Evolutionary conservation across 2,329 filamentous ascomycete species (phyloP), one percentile per base, ranked within the genome.

Genomic region (Allantophomopsis lycopodina): DNA sequence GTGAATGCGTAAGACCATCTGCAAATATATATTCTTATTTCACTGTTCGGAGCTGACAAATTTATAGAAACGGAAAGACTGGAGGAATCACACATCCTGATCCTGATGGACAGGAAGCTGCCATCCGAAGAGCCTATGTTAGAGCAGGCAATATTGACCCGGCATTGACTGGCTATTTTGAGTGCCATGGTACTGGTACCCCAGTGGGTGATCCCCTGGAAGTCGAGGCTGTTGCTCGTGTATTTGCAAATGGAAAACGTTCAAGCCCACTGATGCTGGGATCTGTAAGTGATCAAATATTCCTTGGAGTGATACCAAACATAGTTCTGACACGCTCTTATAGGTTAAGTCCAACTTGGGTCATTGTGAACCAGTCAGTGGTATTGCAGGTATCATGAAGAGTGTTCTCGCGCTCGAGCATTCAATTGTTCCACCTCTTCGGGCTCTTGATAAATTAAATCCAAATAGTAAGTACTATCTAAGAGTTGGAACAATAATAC

Each of bases 41-140:
- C 18, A 20, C 18, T 4, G 18, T 4, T 7, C 18, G 7, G 18
- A 20, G 18, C 18, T 20, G 18, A 20, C 18, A 20, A 1, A 59
- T 69, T 30, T 76, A 76, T 20, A 14, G 20, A 42, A 74, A 80
- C 47, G 77, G 76, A 2, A 58, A 63, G 14, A 77, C 73, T 0
- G 59, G 49, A n/a, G 71, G 71, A 0, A 67, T 76, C 43, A 75
- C 71, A 0, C 61, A 70, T 52, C 73, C 73, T 0, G 72, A 57
- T 36, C 50, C 55, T 1, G 40, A 47, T 3, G 62, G 65, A 1
- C 69, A 73, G 33, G 43, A 23, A 8, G 38, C 16, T 14, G 18
- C 43, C 16, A 49, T 50, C 30, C 35, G 42, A 32, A 35, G 28
- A 15, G 41, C 43, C 3, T 50, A 50, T 37, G 13, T 40, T n/a